Evolutionary conservation across 371 early-diverging fungal genomes (phyloP).

Genomic region (Mycotypha africana): DNA sequence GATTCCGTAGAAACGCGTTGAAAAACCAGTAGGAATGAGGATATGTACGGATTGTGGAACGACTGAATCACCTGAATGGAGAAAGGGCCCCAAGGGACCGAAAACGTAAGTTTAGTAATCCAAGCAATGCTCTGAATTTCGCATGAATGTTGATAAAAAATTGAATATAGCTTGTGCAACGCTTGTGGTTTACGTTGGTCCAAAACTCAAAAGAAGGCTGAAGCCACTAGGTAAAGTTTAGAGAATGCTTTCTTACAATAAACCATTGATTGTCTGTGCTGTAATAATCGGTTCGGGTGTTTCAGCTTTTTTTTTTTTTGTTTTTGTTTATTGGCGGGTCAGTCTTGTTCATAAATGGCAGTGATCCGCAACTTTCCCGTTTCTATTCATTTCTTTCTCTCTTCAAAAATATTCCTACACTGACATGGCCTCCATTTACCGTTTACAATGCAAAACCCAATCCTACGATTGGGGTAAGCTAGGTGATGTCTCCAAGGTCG

Average conservation of each 20-base stretch:
- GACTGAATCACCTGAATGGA: conserved; percentile 81
- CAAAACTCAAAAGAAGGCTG: conserved; percentile 19
- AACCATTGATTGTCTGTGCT: no score
- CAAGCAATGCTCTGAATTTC: no score
- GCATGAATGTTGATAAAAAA: not conserved
- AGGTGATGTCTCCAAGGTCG: conserved; percentile 80
- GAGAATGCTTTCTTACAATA: no score
- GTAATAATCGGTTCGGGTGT: no score
- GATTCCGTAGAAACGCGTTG: conserved; percentile 12
- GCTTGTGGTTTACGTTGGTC: conserved; percentile 50
- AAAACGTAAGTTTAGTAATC: conserved; percentile 38
- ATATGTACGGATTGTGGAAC: conserved; percentile 60
- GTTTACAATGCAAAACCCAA: conserved; percentile 60
- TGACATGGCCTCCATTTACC: conserved; percentile 41
- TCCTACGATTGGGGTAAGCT: conserved; percentile 97
- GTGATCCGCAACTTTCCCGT: no score
- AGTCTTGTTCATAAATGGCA: no score
- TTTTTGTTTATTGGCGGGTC: no score
- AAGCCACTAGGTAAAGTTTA: no score
- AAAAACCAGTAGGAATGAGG: conserved; percentile 5
- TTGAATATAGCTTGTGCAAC: conserved; percentile 41
- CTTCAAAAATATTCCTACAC: no score
- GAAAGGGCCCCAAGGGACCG: conserved; percentile 75
- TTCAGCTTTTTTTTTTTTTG: no score
- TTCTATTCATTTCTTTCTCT: no score